Evolutionary conservation across 108 stramenopile species (phyloP), one percentile per base, ranked within the genome.

Genomic region (Conticribra guillardii): DNA sequence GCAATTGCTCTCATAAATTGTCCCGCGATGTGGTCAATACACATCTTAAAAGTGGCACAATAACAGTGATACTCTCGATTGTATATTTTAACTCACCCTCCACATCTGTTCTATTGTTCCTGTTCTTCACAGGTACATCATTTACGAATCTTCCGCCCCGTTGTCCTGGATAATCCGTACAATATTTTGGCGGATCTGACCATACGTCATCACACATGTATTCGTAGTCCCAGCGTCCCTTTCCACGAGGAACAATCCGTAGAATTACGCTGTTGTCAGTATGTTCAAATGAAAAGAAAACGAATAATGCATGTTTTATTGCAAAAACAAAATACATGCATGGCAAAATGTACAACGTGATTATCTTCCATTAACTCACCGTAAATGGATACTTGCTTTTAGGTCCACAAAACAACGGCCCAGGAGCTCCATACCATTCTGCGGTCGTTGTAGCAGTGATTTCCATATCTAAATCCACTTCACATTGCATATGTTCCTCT

Each of bases 11-110:
- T n/a, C n/a, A n/a, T n/a, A n/a, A n/a, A n/a, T n/a, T n/a, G n/a
- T n/a, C n/a, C n/a, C n/a, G n/a, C n/a, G n/a, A n/a, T n/a, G n/a
- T n/a, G n/a, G n/a, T n/a, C n/a, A n/a, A n/a, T n/a, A n/a, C n/a
- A n/a, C n/a, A n/a, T n/a, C n/a, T n/a, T n/a, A n/a, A n/a, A n/a
- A n/a, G n/a, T n/a, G n/a, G n/a, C n/a, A n/a, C n/a, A n/a, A n/a
- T n/a, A n/a, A n/a, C n/a, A n/a, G n/a, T n/a, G n/a, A n/a, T n/a
- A n/a, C n/a, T n/a, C n/a, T n/a, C n/a, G n/a, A n/a, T n/a, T n/a
- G n/a, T n/a, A n/a, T n/a, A n/a, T n/a, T n/a, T n/a, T 33, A 75
- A 81, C 47, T 79, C 80, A 17, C 83, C 83, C 54, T 81, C 79
- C 4, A 84, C 80, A 58, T 84, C 83, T 1, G 69, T 81, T 30